Evolutionary conservation across 805 yeast genomes (phyloP).

Genomic region (Myxozyma mucilagina): DNA sequence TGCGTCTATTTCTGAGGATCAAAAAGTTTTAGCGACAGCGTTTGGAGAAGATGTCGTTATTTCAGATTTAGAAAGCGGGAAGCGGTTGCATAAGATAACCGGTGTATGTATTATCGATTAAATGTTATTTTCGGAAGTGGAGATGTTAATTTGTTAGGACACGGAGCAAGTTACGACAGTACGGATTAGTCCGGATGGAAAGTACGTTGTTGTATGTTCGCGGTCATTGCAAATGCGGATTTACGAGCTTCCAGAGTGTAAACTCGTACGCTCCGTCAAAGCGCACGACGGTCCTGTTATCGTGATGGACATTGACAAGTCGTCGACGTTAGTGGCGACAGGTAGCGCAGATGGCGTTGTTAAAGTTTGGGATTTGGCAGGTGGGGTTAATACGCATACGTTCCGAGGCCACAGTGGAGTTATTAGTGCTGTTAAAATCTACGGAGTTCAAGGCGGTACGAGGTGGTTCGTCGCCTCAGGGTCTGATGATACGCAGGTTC

Average conservation of each 20-base stretch:
- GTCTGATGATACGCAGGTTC: constrained; percentile 56
- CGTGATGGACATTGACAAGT: constrained; percentile 70
- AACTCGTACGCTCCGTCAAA: constrained; percentile 37
- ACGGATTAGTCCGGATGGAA: constrained; percentile 74
- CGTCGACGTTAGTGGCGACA: constrained; percentile 83
- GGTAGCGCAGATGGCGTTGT: constrained; percentile 95
- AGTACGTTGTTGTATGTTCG: constrained; percentile 67
- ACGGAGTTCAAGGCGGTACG: constrained; percentile 62
- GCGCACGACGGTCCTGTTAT: constrained; percentile 74
- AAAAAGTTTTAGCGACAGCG: constrained; percentile 71
- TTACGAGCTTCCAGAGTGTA: constrained; percentile 42
- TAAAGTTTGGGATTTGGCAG: constrained; percentile 88
- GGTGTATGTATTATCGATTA: constrained; percentile 52
- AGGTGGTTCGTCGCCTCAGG: constrained; percentile 81
- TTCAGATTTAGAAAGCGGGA: constrained; percentile 61
- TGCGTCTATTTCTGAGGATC: constrained; percentile 66
- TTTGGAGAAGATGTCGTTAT: constrained; percentile 74
- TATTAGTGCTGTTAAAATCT: constrained; percentile 70
- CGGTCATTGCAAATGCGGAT: constrained; percentile 81
- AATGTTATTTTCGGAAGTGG: not conserved
- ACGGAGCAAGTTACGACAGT: constrained; percentile 77
- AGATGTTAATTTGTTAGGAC: constrained; percentile 42
- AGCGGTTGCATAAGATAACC: constrained; percentile 59
- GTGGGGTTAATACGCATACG: constrained; percentile 84
- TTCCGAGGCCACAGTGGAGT: constrained; percentile 93